phyloP scores from a whole-genome alignment of 129 eudicot genomes.

The Centrapalus pauciflorus region DNA sequence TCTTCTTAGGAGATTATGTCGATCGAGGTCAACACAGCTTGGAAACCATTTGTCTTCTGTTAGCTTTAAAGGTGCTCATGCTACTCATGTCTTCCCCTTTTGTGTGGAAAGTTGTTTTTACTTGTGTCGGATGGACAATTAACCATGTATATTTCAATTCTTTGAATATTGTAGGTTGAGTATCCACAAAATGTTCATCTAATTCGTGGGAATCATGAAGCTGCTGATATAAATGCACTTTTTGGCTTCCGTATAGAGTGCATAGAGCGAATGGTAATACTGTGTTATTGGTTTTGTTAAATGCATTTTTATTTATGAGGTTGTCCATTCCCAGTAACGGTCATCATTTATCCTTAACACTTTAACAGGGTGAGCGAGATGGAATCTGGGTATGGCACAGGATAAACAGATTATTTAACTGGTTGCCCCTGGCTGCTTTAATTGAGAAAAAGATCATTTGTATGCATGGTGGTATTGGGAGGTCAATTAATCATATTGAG shows the following conservation, averaged over 20 bases:
- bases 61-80: constrained; percentile 97
- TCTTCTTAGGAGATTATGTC: constrained; percentile 97
- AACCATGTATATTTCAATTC: not conserved
- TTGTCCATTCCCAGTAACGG: constrained; percentile 6
- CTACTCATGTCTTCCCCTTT: not conserved
- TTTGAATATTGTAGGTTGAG: constrained; percentile 60
- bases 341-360: constrained; percentile 20
- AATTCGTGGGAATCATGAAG: constrained; percentile 99
- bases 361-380: constrained; percentile 92
- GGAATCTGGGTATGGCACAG: constrained; percentile 99
- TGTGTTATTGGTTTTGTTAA: not conserved
- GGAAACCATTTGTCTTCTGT: constrained; percentile 89
- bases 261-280: constrained; percentile 92
- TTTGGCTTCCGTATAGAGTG: constrained; percentile 99
- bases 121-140: not conserved
- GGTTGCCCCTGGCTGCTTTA: constrained; percentile 96
- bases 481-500: constrained; percentile 89
- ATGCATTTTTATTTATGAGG: not conserved
- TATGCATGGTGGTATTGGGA: constrained; percentile 99
- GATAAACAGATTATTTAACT: constrained; percentile 89
- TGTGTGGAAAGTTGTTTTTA: not conserved
- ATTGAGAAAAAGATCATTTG: constrained; percentile 94
- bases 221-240: constrained; percentile 99
- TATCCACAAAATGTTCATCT: constrained; percentile 86
- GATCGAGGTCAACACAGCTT: constrained; percentile 99